phyloP scores from a whole-genome alignment of 2,329 filamentous ascomycete genomes.

The Fusarium abutilonis region DNA sequence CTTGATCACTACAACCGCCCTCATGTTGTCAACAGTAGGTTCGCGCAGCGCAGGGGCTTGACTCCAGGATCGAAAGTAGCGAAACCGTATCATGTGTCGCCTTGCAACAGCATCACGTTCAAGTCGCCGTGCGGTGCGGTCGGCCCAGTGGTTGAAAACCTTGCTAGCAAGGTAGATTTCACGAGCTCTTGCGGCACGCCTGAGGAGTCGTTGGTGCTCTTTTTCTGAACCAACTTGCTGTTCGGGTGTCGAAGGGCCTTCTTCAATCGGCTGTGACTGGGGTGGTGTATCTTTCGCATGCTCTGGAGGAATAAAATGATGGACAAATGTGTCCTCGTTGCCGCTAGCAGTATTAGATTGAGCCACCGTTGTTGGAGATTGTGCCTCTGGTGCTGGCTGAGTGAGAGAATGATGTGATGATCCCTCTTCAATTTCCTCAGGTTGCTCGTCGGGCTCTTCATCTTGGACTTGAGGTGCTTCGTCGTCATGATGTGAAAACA shows the following conservation, averaged over 20 bases:
- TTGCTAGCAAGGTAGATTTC: slow-evolving; percentile 67
- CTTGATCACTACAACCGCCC: slow-evolving; percentile 44
- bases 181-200: slow-evolving; percentile 69
- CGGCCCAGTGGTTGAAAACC: slow-evolving; percentile 66
- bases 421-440: slow-evolving; percentile 6
- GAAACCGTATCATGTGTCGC: slow-evolving; percentile 72
- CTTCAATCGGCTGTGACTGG: slow-evolving; percentile 13
- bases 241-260: slow-evolving; percentile 16
- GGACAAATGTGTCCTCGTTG: slow-evolving; percentile 17
- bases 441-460: slow-evolving; percentile 1
- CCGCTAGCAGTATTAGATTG: slow-evolving; percentile 4
- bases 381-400: slow-evolving; percentile 1
- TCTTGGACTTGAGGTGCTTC: slow-evolving; percentile 3
- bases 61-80: slow-evolving; percentile 53
- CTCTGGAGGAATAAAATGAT: slow-evolving; percentile 15
- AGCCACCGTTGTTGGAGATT: slow-evolving; percentile 6
- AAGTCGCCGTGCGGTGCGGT: slow-evolving; percentile 70
- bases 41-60: slow-evolving; percentile 47
- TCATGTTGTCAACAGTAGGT: slow-evolving; percentile 47
- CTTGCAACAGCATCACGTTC: slow-evolving; percentile 74
- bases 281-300: not conserved
- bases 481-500: slow-evolving; percentile 5
- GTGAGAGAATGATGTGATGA: not conserved
- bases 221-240: slow-evolving; percentile 16
- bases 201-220: slow-evolving; percentile 45